Evolutionary conservation across 306 rosid genomes (phyloP).

Genomic region (Castanospermum australe): DNA sequence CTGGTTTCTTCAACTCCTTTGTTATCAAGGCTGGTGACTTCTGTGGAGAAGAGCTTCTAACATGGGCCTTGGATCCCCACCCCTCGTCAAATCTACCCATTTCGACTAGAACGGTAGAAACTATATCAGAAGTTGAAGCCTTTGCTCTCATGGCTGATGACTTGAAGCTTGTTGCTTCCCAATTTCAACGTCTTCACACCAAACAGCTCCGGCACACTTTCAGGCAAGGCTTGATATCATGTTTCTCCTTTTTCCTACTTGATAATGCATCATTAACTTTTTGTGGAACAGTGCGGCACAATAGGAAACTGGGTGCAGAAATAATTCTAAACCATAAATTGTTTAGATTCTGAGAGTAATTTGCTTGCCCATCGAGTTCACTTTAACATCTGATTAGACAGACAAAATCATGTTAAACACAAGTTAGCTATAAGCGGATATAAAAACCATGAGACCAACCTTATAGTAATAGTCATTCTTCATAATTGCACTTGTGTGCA

Average conservation of each 20-base stretch:
- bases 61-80: constrained; percentile 82
- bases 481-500: neutral
- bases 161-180: constrained; percentile 63
- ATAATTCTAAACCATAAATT: neutral
- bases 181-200: constrained; percentile 60
- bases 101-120: constrained; percentile 69
- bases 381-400: neutral
- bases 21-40: constrained; percentile 65
- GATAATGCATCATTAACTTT: neutral
- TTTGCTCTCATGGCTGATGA: constrained; percentile 81
- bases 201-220: constrained; percentile 64
- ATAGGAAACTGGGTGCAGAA: neutral
- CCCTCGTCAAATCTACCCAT: constrained; percentile 62
- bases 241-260: neutral
- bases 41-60: constrained; percentile 92
- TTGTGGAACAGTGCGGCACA: neutral
- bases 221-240: constrained; percentile 48
- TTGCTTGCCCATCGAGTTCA: neutral
- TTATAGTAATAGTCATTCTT: neutral
- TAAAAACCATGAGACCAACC: neutral
- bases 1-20: constrained; percentile 56
- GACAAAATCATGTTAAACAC: constrained; percentile 41
- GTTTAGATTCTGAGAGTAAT: neutral
- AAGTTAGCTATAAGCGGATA: neutral
- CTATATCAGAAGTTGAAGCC: constrained; percentile 83